Evolutionary conservation across 2,329 filamentous ascomycete species (phyloP).

Genomic region (Trichoderma cornu-damae): DNA sequence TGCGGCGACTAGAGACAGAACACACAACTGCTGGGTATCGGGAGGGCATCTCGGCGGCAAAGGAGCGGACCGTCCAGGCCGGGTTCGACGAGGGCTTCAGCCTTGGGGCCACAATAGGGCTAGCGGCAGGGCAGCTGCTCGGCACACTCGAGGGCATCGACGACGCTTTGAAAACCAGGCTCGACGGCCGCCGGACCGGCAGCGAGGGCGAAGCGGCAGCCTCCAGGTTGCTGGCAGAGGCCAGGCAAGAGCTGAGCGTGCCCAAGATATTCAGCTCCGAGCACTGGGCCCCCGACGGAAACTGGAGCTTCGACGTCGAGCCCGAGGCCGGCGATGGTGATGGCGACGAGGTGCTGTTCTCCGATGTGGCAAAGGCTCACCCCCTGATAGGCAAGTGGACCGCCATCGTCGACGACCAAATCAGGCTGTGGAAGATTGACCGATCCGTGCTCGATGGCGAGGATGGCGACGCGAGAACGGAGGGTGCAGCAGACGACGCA

Average conservation of each 20-base stretch:
- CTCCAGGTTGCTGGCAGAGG: conserved; percentile 41
- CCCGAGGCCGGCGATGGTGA: conserved; percentile 30
- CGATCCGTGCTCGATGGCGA: conserved; percentile 33
- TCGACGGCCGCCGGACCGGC: conserved; percentile 10
- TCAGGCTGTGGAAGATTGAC: conserved; percentile 34
- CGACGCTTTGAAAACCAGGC: conserved; percentile 38
- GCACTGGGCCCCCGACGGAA: conserved; percentile 66
- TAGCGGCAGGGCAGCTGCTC: conserved; percentile 66
- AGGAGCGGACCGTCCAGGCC: conserved; percentile 69
- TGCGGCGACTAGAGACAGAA: conserved; percentile 66
- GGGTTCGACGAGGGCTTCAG: conserved; percentile 91
- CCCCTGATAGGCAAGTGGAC: conserved; percentile 63
- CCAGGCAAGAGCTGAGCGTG: conserved; percentile 55
- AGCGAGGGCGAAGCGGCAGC: conserved; percentile 22
- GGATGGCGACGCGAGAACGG: conserved; percentile 25
- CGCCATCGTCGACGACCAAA: conserved; percentile 30
- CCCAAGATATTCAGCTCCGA: conserved; percentile 57
- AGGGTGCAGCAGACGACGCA: conserved; percentile 7
- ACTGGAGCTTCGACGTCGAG: conserved; percentile 61
- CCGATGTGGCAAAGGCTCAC: conserved; percentile 61
- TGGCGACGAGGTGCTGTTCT: conserved; percentile 47
- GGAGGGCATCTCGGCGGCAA: conserved; percentile 74
- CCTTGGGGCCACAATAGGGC: conserved; percentile 74
- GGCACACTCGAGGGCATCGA: conserved; percentile 71
- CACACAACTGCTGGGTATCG: conserved; percentile 86